phyloP scores from a whole-genome alignment of 176 grass and related monocot species.

The Oryza coarctata region DNA sequence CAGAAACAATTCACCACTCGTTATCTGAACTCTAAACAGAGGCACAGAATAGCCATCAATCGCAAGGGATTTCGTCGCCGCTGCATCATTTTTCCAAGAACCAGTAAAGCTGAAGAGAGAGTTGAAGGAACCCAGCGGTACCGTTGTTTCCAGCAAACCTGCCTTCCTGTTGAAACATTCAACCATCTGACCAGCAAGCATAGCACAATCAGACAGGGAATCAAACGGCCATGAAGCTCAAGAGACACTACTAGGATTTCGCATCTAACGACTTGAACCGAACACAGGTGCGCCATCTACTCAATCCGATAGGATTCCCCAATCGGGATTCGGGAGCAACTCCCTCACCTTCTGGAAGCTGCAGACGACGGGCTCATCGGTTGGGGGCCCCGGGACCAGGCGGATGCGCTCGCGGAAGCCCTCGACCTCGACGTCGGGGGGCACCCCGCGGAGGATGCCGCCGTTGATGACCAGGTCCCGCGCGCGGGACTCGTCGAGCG shows the following conservation, averaged over 20 bases:
- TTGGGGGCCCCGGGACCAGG: neutral
- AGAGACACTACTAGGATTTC: neutral
- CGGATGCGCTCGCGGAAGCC: conserved; percentile 45
- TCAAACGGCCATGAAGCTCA: neutral
- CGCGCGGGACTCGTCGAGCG: conserved; percentile 47
- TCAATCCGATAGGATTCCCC: conserved; percentile 29
- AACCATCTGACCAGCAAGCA: conserved; percentile 69
- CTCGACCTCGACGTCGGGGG: conserved; percentile 54
- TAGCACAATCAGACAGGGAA: conserved; percentile 24
- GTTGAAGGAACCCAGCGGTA: conserved; percentile 92
- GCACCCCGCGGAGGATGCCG: conserved; percentile 55
- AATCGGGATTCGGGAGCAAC: conserved; percentile 14
- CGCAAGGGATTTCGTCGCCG: conserved; percentile 80
- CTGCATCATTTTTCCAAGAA: conserved; percentile 72
- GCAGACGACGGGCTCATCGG: conserved; percentile 49
- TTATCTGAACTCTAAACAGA: conserved; percentile 62
- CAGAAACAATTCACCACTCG: conserved; percentile 47
- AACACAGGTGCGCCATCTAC: neutral
- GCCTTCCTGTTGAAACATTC: conserved; percentile 92
- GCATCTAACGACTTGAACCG: conserved; percentile 5
- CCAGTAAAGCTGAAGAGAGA: conserved; percentile 93
- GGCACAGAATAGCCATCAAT: conserved; percentile 68
- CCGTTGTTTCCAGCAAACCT: conserved; percentile 49
- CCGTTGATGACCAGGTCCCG: conserved; percentile 36
- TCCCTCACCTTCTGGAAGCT: conserved; percentile 66